phyloP scores from a whole-genome alignment of 257 asterid genomes.

The Voacanga thouarsii region DNA sequence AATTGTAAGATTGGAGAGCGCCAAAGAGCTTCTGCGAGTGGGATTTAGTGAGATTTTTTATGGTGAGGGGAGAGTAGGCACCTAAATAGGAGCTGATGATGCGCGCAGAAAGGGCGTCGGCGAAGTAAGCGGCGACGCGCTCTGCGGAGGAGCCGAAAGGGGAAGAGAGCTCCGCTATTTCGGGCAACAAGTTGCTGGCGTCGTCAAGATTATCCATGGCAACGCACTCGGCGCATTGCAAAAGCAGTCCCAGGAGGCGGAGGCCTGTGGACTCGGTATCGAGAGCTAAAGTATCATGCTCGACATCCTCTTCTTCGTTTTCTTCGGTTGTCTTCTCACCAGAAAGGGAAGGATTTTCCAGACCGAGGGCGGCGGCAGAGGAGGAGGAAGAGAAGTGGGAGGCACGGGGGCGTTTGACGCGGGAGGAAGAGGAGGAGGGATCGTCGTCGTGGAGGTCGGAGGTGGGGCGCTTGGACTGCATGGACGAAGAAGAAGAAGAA shows the following conservation, averaged over 20 bases:
- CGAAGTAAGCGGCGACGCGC: slow-evolving; percentile 91
- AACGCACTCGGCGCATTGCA: slow-evolving; percentile 87
- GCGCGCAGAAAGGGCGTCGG: slow-evolving; percentile 81
- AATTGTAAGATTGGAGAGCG: slow-evolving; percentile 76
- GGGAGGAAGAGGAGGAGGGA: slow-evolving; percentile 15
- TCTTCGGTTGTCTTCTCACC: background rate
- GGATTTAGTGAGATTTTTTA: slow-evolving; percentile 28
- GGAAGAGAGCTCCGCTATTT: slow-evolving; percentile 76
- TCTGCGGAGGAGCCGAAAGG: slow-evolving; percentile 94
- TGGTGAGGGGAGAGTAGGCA: slow-evolving; percentile 53
- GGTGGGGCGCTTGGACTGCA: slow-evolving; percentile 28
- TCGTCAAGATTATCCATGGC: slow-evolving; percentile 70
- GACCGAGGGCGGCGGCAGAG: background rate
- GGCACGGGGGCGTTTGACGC: slow-evolving; percentile 18
- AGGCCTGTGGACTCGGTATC: slow-evolving; percentile 55
- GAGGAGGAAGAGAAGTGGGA: slow-evolving; percentile 6
- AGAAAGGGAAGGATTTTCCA: slow-evolving; percentile 4
- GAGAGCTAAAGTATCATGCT: background rate
- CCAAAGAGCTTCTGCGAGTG: slow-evolving; percentile 60
- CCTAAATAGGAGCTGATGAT: slow-evolving; percentile 61
- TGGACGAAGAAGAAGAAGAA: slow-evolving; percentile 13
- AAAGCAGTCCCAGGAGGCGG: slow-evolving; percentile 68
- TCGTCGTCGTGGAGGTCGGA: slow-evolving; percentile 6
- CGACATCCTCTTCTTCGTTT: slow-evolving; percentile 14
- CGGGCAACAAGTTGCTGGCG: slow-evolving; percentile 66